Evolutionary conservation across 2,329 filamentous ascomycete species (phyloP).

Genomic region (Penicillium sp.): DNA sequence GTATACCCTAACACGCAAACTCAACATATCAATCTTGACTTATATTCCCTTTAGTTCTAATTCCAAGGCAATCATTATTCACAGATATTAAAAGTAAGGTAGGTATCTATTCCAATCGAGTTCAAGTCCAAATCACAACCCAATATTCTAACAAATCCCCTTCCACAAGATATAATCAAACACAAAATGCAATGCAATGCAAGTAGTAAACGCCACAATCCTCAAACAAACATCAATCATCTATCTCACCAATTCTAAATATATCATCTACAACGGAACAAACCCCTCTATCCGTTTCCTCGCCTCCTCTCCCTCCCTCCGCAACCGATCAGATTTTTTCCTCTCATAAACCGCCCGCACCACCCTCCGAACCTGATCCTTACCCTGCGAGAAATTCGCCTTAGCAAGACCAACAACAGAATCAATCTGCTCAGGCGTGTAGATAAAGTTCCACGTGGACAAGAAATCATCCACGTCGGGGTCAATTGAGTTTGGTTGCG

Average conservation of each 20-base stretch:
- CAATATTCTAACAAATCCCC: neutral
- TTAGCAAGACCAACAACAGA: constrained; percentile 79
- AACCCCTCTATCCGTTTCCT: constrained; percentile 40
- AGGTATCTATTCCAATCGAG: neutral
- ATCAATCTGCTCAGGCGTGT: constrained; percentile 88
- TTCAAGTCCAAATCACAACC: neutral
- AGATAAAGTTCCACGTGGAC: constrained; percentile 98
- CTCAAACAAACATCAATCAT: neutral
- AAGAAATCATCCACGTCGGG: constrained; percentile 84
- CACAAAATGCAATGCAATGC: neutral
- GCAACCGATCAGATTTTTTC: constrained; percentile 68
- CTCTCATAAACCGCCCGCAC: constrained; percentile 90
- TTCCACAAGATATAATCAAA: neutral
- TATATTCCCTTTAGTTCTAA: too few relatives aligned
- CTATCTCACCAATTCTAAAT: constrained; percentile 5
- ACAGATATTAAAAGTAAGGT: neutral
- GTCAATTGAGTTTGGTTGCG: constrained; percentile 73
- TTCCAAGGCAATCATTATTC: too few relatives aligned
- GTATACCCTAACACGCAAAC: too few relatives aligned
- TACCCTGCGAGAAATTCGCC: constrained; percentile 85
- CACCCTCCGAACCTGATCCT: constrained; percentile 76
- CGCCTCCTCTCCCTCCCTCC: constrained; percentile 37
- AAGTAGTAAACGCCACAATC: neutral
- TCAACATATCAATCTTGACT: too few relatives aligned
- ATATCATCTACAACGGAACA: constrained; percentile 35